Evolutionary conservation across 768 basidiomycete species (phyloP), one percentile per base, ranked within the genome.

Genomic region (Hericium erinaceus): DNA sequence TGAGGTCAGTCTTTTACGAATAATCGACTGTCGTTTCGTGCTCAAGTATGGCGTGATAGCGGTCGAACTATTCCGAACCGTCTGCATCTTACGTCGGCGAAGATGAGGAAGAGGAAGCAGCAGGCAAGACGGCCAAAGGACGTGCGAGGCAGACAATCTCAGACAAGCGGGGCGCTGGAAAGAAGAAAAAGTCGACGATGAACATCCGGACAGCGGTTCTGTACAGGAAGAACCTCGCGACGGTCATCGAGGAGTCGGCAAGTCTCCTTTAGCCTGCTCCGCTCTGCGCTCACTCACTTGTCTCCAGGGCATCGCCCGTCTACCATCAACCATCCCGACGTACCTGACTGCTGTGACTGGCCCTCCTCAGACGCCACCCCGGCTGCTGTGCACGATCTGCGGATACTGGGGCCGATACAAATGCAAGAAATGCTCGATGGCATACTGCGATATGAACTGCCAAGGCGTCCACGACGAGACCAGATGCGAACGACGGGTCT

Each of bases 371-470:
- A 80, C 84, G 57, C 89, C 91, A 6, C 79, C 85, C 8, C 82
- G 89, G 44, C 72, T 82, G 61, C 66, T 93, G 13, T 94, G 92
- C 66, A 83, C 89, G n/a, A 87, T 92, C 24, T 93, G 92, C 63
- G 89, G 92, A 2, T 92, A 89, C 68, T 87, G 81, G 80, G 90
- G 88, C 6, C 74, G 75, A 4, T 93, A 94, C 67, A 84, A 80
- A 56, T 94, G 92, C 72, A 80, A 78, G 59, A 81, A 80, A 63
- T 93, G 92, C 70, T 82, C 83, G 0, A 76, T 90, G 76, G 75
- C 84, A 2, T 92, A 84, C 62, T 93, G 92, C 61, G 84, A 85
- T 68, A 71, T 76, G 44, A 82, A 81, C 56, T 94, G 92, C 64
- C 81, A 85, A 65, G 73, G 73, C 18, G 81, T 88, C 3, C 92